Conservation (phyloP, 805 yeast species). For the Blastobotrys robertii region DNA sequence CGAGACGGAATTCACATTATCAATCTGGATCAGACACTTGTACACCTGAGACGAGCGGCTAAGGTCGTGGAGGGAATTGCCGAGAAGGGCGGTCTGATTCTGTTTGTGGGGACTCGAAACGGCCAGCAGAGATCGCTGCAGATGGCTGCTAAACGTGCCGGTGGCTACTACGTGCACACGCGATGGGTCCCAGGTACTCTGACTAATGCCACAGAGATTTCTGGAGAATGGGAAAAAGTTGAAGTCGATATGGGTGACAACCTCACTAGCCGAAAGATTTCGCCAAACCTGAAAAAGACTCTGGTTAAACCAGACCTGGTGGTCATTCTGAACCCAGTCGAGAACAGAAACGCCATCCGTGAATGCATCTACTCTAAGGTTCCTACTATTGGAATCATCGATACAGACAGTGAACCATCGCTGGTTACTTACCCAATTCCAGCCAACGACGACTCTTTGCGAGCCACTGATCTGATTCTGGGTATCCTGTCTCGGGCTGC, state of each 20-base stretch:
- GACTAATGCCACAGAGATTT: conserved; percentile 69
- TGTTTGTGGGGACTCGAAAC: conserved; percentile 76
- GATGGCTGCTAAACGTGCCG: conserved; percentile 66
- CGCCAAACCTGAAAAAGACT: conserved; percentile 35
- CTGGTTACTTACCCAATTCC: conserved; percentile 91
- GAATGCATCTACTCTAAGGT: conserved; percentile 78
- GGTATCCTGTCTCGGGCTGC: conserved; percentile 86
- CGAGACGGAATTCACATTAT: conserved; percentile 88
- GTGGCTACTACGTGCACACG: conserved; percentile 71
- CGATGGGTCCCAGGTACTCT: conserved; percentile 95
- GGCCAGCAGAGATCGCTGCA: conserved; percentile 69
- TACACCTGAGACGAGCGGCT: conserved; percentile 70
- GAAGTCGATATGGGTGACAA: conserved; percentile 70
- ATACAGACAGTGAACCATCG: conserved; percentile 87
- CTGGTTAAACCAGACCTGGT: conserved; percentile 83
- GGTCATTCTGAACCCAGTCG: conserved; percentile 78
- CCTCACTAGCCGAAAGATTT: conserved; percentile 51
- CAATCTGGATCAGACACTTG: conserved; percentile 75
- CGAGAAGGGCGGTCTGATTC: conserved; percentile 71
- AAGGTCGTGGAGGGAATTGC: conserved; percentile 77
- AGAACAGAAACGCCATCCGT: conserved; percentile 64
- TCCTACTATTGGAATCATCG: conserved; percentile 90
- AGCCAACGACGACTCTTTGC: conserved; percentile 84
- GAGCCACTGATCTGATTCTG: conserved; percentile 68
- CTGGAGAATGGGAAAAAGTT: conserved; percentile 48